phyloP scores from a whole-genome alignment of 2,329 filamentous ascomycete genomes.

The Helotiales sp. region DNA sequence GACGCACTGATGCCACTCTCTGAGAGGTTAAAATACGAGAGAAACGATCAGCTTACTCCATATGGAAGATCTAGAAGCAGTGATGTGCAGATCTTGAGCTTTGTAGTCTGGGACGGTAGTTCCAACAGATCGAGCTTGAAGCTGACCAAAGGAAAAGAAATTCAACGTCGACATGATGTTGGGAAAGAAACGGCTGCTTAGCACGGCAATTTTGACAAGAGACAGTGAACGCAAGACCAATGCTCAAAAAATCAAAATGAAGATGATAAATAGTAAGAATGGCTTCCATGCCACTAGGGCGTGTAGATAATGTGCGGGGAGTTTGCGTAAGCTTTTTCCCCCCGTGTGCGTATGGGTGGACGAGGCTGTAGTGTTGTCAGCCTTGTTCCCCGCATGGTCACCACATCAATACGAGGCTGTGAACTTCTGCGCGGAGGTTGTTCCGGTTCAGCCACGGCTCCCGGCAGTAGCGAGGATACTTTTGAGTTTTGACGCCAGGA shows the following conservation, averaged over 20 bases:
- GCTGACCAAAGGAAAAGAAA: not conserved
- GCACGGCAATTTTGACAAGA: not conserved
- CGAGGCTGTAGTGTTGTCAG: not conserved
- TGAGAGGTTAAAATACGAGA: not conserved
- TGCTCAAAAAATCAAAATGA: not conserved
- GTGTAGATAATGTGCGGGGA: not conserved
- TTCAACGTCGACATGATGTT: not conserved
- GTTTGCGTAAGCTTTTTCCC: not conserved
- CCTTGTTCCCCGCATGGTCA: constrained; percentile 11
- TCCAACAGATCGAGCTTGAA: not conserved
- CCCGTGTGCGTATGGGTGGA: not conserved
- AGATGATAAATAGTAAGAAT: not conserved
- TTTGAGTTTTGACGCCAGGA: not conserved
- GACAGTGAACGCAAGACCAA: not conserved
- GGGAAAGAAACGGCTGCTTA: not conserved
- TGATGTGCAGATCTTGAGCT: not conserved
- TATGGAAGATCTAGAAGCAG: not conserved
- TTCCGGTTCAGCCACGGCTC: not conserved
- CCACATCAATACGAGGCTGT: not conserved
- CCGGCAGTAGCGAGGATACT: constrained; percentile 6
- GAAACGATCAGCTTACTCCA: not conserved
- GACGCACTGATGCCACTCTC: not conserved
- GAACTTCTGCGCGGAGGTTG: not conserved
- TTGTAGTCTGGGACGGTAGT: not conserved
- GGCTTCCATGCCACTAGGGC: not conserved